Conservation (phyloP, 257 asterid genomes). For the Penstemon eatonii region DNA sequence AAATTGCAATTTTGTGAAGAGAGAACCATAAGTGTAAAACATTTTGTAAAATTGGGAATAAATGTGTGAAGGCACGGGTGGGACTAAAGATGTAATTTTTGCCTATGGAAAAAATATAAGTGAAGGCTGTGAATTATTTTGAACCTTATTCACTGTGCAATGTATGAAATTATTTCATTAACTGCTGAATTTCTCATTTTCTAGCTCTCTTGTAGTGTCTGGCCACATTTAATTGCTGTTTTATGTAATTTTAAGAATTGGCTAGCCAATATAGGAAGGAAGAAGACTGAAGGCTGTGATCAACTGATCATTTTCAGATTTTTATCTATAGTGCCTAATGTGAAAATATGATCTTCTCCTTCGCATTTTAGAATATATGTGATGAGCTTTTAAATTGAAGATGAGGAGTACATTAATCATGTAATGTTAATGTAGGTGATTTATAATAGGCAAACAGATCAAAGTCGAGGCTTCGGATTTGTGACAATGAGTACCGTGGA, state of each 20-base stretch:
- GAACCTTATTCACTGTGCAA: too few species aligned
- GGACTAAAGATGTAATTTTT: too few species aligned
- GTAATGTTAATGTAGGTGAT: slow-evolving; percentile 55
- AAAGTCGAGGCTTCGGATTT: slow-evolving; percentile 89
- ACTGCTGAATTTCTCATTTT: not conserved
- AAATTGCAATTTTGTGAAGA: too few species aligned
- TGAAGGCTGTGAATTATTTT: too few species aligned
- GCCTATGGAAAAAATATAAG: too few species aligned
- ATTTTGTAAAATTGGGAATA: too few species aligned
- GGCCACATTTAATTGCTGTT: not conserved
- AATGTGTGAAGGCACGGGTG: too few species aligned
- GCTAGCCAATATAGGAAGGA: not conserved
- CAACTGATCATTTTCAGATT: not conserved
- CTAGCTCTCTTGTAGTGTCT: not conserved
- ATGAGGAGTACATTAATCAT: slow-evolving; percentile 1
- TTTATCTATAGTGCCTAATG: not conserved
- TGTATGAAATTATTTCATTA: not conserved
- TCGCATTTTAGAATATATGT: not conserved
- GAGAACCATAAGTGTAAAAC: too few species aligned
- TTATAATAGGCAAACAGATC: slow-evolving; percentile 76
- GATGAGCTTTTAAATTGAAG: not conserved
- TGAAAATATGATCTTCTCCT: not conserved
- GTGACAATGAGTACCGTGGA: slow-evolving; percentile 84
- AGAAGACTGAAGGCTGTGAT: not conserved
- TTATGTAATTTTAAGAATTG: not conserved